Percentiles rank a stretch among this genome's conserved stretches.
Conservation (phyloP, 2,329 filamentous ascomycete genomes). For the Phialemonium atrogriseum region DNA sequence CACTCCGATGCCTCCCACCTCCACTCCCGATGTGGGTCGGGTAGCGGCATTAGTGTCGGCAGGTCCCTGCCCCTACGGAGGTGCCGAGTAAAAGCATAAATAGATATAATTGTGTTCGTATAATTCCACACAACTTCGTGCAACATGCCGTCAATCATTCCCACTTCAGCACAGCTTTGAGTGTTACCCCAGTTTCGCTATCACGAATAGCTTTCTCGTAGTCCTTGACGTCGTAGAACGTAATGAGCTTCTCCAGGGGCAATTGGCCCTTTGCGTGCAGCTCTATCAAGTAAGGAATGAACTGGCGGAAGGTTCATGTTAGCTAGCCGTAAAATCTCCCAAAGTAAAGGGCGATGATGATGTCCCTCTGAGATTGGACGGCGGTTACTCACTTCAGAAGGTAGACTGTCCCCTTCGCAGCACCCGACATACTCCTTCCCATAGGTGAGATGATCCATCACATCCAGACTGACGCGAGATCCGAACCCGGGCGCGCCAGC, state of each 20-base stretch:
- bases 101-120: too few species aligned
- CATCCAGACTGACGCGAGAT: conserved; percentile 12
- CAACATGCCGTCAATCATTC: too few species aligned
- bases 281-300: conserved; percentile 23
- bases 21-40: too few species aligned
- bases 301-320: conserved; percentile 10
- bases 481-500: conserved; percentile 17
- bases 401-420: conserved; percentile 18
- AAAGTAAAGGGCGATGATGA: not conserved
- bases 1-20: too few species aligned
- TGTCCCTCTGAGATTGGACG: not conserved
- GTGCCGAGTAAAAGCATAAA: too few species aligned
- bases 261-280: conserved; percentile 23
- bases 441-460: conserved; percentile 16
- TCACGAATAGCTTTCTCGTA: conserved; percentile 20
- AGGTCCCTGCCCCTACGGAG: too few species aligned
- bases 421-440: conserved; percentile 21
- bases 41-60: too few species aligned
- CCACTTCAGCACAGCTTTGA: conserved; percentile 26
- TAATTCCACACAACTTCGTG: too few species aligned
- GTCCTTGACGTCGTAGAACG: conserved; percentile 21
- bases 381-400: conserved; percentile 12
- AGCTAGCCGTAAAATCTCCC: not conserved
- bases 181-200: conserved; percentile 18
- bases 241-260: conserved; percentile 23